Evolutionary conservation across 78 protist genomes (phyloP).

Genomic region (slime mould (Dictyostelium discoideum)): DNA sequence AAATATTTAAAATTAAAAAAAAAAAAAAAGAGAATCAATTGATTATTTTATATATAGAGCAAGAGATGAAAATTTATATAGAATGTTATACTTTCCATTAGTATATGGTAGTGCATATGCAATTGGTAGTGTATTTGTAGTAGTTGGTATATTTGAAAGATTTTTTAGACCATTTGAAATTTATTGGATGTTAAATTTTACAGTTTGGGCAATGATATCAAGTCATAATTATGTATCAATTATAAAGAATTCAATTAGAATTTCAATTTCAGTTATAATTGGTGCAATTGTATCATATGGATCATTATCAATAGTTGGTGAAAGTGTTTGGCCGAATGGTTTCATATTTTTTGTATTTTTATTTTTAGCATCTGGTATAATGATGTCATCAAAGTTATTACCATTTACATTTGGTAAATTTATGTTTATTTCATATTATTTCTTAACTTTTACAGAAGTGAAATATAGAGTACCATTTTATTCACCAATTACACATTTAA

Average conservation of each 20-base stretch:
- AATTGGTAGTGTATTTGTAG: constrained; percentile 7
- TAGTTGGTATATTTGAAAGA: neutral
- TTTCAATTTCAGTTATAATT: neutral
- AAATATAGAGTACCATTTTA: neutral
- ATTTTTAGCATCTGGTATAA: constrained; percentile 1
- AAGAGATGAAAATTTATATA: neutral
- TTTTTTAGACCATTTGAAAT: constrained; percentile 3
- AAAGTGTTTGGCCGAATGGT: neutral
- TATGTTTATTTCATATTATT: neutral
- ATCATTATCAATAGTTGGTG: neutral
- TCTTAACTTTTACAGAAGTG: neutral
- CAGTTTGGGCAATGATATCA: neutral
- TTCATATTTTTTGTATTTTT: neutral
- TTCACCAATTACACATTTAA: neutral
- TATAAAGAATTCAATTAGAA: neutral
- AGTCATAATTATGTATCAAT: neutral
- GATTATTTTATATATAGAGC: neutral
- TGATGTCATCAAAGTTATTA: constrained; percentile 1
- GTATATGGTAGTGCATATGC: neutral
- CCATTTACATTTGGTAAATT: constrained; percentile 13
- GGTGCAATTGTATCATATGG: neutral
- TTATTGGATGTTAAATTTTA: neutral
- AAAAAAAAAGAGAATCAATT: neutral
- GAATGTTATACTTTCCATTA: neutral
- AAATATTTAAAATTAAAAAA: neutral